Conservation (phyloP, 2,329 filamentous ascomycete genomes). For the Aspergillus fructus region DNA sequence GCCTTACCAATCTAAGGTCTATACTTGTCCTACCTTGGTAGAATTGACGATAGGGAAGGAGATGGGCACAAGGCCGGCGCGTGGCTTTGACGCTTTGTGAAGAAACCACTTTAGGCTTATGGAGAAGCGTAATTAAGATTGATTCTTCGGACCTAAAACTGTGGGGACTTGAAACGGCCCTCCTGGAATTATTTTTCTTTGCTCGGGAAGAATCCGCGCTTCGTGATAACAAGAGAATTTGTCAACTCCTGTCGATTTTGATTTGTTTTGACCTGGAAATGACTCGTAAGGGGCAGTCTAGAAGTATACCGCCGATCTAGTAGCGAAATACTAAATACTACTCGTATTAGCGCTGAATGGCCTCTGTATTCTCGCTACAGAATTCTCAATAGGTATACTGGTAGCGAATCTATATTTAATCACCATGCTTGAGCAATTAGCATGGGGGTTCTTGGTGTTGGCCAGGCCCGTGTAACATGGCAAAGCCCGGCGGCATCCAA, state of each 20-base stretch:
- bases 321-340: too few species aligned
- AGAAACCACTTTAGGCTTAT: neutral
- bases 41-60: neutral
- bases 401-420: neutral
- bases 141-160: neutral
- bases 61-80: neutral
- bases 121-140: conserved; percentile 1
- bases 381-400: neutral
- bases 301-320: neutral
- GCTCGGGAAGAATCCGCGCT: neutral
- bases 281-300: neutral
- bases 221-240: too few species aligned
- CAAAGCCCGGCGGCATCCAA: too few species aligned
- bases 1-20: neutral
- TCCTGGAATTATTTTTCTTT: too few species aligned
- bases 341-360: neutral
- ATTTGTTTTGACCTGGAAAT: too few species aligned
- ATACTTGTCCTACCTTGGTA: neutral
- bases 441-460: too few species aligned
- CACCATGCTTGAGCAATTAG: neutral
- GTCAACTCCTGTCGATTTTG: too few species aligned
- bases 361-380: neutral
- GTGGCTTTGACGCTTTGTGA: neutral
- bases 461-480: too few species aligned
- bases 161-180: neutral